These are phyloP conservation scores for thale cress (Arabidopsis thaliana) DNA, from an alignment of 345 rosid species.

Conservation along the genomic window DNA sequence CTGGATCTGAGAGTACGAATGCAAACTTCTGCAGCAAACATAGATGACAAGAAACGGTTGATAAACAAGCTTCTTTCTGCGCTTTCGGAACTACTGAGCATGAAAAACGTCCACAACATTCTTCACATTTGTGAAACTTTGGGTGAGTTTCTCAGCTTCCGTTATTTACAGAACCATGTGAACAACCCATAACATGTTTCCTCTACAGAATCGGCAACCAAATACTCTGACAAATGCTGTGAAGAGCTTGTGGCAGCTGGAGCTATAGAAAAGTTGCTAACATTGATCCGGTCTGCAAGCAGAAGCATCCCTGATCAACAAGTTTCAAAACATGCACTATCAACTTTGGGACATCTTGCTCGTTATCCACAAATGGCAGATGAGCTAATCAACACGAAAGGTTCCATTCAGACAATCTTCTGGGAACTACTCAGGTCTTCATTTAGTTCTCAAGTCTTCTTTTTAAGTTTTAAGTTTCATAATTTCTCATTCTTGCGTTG, in stretches of 20 bases:
- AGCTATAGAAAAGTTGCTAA: slow-evolving; percentile 67
- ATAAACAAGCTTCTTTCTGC: slow-evolving; percentile 82
- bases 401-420: slow-evolving; percentile 66
- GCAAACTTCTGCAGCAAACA: slow-evolving; percentile 72
- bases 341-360: slow-evolving; percentile 75
- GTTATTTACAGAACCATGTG: slow-evolving; percentile 13
- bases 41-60: slow-evolving; percentile 78
- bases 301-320: slow-evolving; percentile 93
- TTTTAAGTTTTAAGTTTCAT: background rate
- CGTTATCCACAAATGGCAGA: slow-evolving; percentile 68
- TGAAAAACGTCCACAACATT: slow-evolving; percentile 79
- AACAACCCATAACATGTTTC: slow-evolving; percentile 17
- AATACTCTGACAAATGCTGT: slow-evolving; percentile 80
- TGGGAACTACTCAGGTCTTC: slow-evolving; percentile 76
- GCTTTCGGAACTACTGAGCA: slow-evolving; percentile 70
- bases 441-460: background rate
- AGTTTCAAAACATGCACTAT: slow-evolving; percentile 79
- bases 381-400: slow-evolving; percentile 57
- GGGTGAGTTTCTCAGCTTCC: slow-evolving; percentile 53
- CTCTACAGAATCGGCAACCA: slow-evolving; percentile 70
- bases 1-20: slow-evolving; percentile 68
- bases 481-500: slow-evolving; percentile 1
- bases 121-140: slow-evolving; percentile 82
- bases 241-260: slow-evolving; percentile 91
- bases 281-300: slow-evolving; percentile 69